Base-by-base conservation (phyloP, 345 rosid genomes). In the Syzygium aqueum region DNA sequence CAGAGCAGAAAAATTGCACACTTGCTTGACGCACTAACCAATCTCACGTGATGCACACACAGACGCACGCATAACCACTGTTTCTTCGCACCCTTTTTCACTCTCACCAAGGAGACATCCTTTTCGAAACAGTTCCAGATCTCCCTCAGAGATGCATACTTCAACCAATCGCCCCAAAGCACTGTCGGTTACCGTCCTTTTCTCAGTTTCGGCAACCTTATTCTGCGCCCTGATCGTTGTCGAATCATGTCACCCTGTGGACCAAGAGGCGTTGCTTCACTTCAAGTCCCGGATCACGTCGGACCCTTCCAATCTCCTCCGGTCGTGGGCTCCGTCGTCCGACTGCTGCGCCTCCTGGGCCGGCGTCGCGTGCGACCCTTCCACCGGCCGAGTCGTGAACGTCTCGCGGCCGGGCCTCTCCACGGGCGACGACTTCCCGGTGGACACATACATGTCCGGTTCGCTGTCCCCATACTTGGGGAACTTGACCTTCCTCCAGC, bases 281-380 rank as follows among this genome's bases (percentile, higher is more conserved):
- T 93, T 93, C 93, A 93, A 93, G 89, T 59, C n/a, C 53, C 59
- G 59, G 86, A 93, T 93, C 92, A 91, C 87, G 4, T 87, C 90
- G 21, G 95, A 94, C 91, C 95, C 95, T 1, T 94, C 95, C 50
- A 67, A 87, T 3, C 90, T 93, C 40, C 65, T 93, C 85, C 85
- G 19, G 23, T 93, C 95, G 21, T 93, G 95, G 95, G 86, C 33
- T 54, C 15, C 46, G 83, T 91, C 93, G 52, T 85, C 95, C 0
- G 91, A 93, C 87, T 94, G 96, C 91, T 93, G 95, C 93, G 52
- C 84, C 11, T 16, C 93, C 12, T 93, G 96, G 95, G 91, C 91
- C 5, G 96, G 95, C 16, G 88, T 94, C 11, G 53, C 89, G 1
- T 94, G 96, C 51, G 92, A 90, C 78, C 86, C 83, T 86, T 89